Evolutionary conservation across 2,329 filamentous ascomycete species (phyloP).

Genomic region (Sclerotinia trifoliorum): DNA sequence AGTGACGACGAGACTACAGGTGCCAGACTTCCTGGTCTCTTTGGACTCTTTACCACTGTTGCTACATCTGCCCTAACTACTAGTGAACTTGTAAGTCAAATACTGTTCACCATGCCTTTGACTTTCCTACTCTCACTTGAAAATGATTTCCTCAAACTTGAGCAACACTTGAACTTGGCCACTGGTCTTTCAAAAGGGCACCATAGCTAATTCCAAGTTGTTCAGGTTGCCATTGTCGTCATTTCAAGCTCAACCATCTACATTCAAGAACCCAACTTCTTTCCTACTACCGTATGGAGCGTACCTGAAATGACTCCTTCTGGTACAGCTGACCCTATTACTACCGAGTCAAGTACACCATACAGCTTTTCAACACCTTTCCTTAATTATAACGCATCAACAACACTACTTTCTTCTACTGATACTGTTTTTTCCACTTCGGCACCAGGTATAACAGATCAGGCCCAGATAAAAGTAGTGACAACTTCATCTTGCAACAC

Average conservation of each 20-base stretch:
- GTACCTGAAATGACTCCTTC: not conserved
- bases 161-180: not conserved
- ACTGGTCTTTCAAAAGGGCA: not conserved
- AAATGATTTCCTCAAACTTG: not conserved
- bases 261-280: constrained; percentile 10
- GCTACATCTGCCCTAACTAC: not conserved
- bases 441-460: not conserved
- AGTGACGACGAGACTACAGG: not conserved
- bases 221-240: not conserved
- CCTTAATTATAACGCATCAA: not conserved
- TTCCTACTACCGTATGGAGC: not conserved
- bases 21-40: not conserved
- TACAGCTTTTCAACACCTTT: not conserved
- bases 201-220: not conserved
- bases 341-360: not conserved
- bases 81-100: not conserved
- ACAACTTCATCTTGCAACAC: not conserved
- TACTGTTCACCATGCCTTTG: too few species aligned
- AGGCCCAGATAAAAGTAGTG: too few species aligned
- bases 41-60: not conserved
- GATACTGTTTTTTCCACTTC: not conserved
- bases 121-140: not conserved
- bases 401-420: not conserved
- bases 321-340: not conserved
- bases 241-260: constrained; percentile 12